A percentile compares a stretch with the other conserved stretches of the same genome.
phyloP scores from a whole-genome alignment of 768 basidiomycete species.

The Naganishia antarctica region DNA sequence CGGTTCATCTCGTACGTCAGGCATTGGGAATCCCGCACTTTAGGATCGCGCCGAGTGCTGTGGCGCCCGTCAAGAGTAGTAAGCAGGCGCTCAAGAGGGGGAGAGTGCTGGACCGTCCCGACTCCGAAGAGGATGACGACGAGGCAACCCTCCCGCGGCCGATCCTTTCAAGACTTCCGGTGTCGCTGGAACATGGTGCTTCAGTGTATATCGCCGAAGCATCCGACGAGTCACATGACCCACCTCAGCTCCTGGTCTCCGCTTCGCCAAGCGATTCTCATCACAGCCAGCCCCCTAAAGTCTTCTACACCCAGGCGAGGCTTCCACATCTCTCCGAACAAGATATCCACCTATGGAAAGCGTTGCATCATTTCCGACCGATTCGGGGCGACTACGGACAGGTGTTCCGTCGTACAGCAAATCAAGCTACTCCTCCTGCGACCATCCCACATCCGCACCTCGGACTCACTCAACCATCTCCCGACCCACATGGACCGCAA shows the following conservation, averaged over 20 bases:
- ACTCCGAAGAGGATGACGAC: neutral
- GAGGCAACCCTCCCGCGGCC: neutral
- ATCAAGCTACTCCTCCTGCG: neutral
- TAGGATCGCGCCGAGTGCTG: neutral
- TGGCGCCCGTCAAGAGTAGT: neutral
- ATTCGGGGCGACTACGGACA: neutral
- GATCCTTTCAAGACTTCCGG: neutral
- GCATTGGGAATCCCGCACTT: conserved; percentile 1
- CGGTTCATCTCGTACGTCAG: conserved; percentile 11
- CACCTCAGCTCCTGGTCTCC: too few species aligned
- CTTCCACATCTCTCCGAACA: neutral
- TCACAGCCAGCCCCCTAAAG: neutral
- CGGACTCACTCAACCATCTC: neutral
- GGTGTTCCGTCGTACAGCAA: neutral
- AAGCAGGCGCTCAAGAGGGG: neutral
- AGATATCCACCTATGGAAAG: neutral
- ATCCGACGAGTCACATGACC: too few species aligned
- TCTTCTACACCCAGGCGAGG: conserved; percentile 5
- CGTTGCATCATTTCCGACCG: conserved; percentile 13
- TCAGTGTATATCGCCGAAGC: too few species aligned
- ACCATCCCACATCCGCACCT: neutral
- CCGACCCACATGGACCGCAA: neutral
- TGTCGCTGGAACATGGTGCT: too few species aligned
- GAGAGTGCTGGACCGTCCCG: too few species aligned
- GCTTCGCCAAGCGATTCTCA: too few species aligned